Evolutionary conservation across 2,329 filamentous ascomycete genomes (phyloP).

Genomic region (Rutstroemia sydowiana): DNA sequence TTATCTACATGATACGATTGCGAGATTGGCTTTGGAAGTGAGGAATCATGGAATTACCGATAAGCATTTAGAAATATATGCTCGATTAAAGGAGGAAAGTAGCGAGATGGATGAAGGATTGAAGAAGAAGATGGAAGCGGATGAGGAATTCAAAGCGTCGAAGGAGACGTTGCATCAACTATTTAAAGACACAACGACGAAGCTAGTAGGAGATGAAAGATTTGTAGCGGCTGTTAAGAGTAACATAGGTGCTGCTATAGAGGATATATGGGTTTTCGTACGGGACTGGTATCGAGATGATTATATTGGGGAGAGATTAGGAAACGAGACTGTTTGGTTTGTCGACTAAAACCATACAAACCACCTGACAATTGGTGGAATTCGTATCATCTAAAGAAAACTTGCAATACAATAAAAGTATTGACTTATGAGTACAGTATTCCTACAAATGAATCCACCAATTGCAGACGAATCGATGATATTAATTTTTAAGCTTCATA

Average conservation of each 20-base stretch:
- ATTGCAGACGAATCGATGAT: too few species aligned
- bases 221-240: conserved; percentile 1
- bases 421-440: too few species aligned
- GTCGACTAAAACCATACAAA: conserved; percentile 2
- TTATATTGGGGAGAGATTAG: conserved; percentile 6
- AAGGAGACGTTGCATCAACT: too few species aligned
- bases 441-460: too few species aligned
- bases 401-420: too few species aligned
- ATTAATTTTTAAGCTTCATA: too few species aligned
- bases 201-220: background rate
- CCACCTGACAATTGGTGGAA: background rate
- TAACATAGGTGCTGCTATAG: background rate
- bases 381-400: too few species aligned
- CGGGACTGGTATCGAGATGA: conserved; percentile 6
- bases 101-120: background rate
- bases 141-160: conserved; percentile 10
- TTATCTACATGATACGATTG: conserved; percentile 4
- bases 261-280: conserved; percentile 6
- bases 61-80: background rate
- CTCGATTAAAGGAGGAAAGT: background rate
- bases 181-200: too few species aligned
- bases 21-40: conserved; percentile 2
- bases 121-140: background rate
- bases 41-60: conserved; percentile 2
- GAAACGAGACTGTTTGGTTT: conserved; percentile 5